These are phyloP conservation scores for Fusarium oligoseptatum DNA, from an alignment of 2,329 filamentous ascomycete species.

Conservation along the genomic window DNA sequence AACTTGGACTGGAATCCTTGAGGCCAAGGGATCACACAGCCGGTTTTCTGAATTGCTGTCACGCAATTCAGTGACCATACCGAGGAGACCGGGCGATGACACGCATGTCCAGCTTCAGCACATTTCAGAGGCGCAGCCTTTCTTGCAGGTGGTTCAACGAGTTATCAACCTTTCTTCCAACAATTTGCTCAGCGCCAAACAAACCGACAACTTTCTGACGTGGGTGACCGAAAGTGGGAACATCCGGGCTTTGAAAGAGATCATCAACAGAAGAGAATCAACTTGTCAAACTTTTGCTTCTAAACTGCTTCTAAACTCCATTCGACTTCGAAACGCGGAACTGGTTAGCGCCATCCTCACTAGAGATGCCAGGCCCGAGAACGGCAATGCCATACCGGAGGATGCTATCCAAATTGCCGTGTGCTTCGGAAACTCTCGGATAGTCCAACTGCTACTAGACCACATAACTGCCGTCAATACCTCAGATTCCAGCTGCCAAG, in stretches of 20 bases:
- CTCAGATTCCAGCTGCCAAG: neutral
- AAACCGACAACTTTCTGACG: neutral
- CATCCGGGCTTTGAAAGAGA: neutral
- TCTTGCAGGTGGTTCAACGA: neutral
- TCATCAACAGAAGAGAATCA: neutral
- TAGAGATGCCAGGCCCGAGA: neutral
- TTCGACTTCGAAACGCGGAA: neutral
- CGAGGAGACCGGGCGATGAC: neutral
- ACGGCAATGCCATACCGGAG: neutral
- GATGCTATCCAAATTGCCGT: neutral
- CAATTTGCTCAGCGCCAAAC: neutral
- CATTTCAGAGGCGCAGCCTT: neutral
- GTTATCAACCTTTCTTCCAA: neutral
- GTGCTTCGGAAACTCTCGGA: neutral
- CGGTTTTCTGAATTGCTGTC: neutral
- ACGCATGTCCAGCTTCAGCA: neutral
- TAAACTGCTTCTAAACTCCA: neutral
- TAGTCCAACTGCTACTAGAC: neutral
- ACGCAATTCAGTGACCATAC: neutral
- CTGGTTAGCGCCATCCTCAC: neutral
- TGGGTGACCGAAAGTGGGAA: neutral
- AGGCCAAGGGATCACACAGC: neutral
- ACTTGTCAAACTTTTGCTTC: neutral
- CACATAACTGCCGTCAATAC: neutral
- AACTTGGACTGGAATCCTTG: neutral